Conservation (phyloP, 2,329 filamentous ascomycete species). For the Drechslera avenae region DNA sequence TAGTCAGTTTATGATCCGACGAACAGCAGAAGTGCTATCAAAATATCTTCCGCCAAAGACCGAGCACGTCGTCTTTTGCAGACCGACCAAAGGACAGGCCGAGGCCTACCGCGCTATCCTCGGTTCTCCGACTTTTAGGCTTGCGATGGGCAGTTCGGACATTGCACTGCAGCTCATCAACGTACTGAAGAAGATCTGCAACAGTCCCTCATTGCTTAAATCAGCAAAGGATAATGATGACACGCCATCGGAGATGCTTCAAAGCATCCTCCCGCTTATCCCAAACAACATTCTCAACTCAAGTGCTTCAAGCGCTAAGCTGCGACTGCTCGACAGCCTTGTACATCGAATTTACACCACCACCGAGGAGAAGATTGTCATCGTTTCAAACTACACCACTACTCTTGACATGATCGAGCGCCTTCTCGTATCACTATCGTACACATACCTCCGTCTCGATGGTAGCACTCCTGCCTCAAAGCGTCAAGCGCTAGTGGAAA, state of each 20-base stretch:
- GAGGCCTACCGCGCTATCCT: slow-evolving; percentile 67
- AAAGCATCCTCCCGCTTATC: slow-evolving; percentile 56
- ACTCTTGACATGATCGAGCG: slow-evolving; percentile 70
- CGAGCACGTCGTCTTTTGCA: slow-evolving; percentile 70
- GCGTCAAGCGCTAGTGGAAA: slow-evolving; percentile 70
- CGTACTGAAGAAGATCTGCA: slow-evolving; percentile 75
- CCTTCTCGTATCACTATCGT: slow-evolving; percentile 64
- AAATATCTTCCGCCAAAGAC: slow-evolving; percentile 70
- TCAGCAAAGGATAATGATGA: slow-evolving; percentile 57
- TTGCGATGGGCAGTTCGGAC: slow-evolving; percentile 65
- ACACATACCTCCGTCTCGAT: slow-evolving; percentile 70
- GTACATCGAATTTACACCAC: slow-evolving; percentile 64
- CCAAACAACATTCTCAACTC: slow-evolving; percentile 61
- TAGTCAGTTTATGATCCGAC: slow-evolving; percentile 67
- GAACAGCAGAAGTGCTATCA: slow-evolving; percentile 69
- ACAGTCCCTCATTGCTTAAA: slow-evolving; percentile 68
- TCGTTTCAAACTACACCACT: slow-evolving; percentile 78
- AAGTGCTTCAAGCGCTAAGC: slow-evolving; percentile 66
- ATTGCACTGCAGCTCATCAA: slow-evolving; percentile 71
- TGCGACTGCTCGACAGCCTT: slow-evolving; percentile 69
- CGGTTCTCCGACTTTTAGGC: slow-evolving; percentile 67
- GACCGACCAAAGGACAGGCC: slow-evolving; percentile 64
- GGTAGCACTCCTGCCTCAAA: slow-evolving; percentile 68
- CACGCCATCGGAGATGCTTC: slow-evolving; percentile 53
- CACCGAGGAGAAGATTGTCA: slow-evolving; percentile 72